These are phyloP conservation scores for Leptosphaerulina australis DNA, from an alignment of 2,329 filamentous ascomycete genomes.

Conservation along the genomic window DNA sequence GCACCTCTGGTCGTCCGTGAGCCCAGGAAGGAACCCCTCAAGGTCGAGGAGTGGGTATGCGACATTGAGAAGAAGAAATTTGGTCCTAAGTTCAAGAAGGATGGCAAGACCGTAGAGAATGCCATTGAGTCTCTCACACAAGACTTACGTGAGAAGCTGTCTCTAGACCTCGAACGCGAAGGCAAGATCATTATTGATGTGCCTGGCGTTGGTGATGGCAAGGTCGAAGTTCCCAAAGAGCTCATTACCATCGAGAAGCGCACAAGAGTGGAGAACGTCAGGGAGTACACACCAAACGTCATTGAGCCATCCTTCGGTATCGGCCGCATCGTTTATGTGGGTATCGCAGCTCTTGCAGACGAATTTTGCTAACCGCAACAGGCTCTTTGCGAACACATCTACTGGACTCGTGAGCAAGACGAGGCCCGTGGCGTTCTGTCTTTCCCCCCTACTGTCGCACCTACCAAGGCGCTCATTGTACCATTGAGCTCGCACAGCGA, in stretches of 20 bases:
- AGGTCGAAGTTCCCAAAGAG: constrained; percentile 79
- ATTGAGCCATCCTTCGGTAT: constrained; percentile 99
- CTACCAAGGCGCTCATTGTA: constrained; percentile 91
- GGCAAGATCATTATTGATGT: constrained; percentile 82
- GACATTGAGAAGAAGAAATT: constrained; percentile 95
- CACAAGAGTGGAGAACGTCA: constrained; percentile 79
- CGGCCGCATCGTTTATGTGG: constrained; percentile 83
- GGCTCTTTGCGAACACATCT: constrained; percentile 90
- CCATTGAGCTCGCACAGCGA: constrained; percentile 81
- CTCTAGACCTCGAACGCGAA: constrained; percentile 72
- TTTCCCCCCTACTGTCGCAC: constrained; percentile 79
- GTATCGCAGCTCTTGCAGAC: constrained; percentile 7
- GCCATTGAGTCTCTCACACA: constrained; percentile 78
- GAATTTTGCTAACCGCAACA: constrained; percentile 59
- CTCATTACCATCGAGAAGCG: constrained; percentile 83
- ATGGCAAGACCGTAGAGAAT: constrained; percentile 82
- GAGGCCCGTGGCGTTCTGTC: constrained; percentile 82
- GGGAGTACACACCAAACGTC: constrained; percentile 93
- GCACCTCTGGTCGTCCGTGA: constrained; percentile 85
- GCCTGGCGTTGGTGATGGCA: constrained; percentile 68
- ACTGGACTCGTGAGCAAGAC: constrained; percentile 86
- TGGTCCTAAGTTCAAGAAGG: constrained; percentile 89
- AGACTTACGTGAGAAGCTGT: constrained; percentile 78
- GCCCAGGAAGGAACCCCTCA: constrained; percentile 75
- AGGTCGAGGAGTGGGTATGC: constrained; percentile 84